A percentile compares a stretch with the other conserved stretches of the same genome.
Conservation (phyloP, 257 asterid genomes). For the Solanum bulbocastanum region DNA sequence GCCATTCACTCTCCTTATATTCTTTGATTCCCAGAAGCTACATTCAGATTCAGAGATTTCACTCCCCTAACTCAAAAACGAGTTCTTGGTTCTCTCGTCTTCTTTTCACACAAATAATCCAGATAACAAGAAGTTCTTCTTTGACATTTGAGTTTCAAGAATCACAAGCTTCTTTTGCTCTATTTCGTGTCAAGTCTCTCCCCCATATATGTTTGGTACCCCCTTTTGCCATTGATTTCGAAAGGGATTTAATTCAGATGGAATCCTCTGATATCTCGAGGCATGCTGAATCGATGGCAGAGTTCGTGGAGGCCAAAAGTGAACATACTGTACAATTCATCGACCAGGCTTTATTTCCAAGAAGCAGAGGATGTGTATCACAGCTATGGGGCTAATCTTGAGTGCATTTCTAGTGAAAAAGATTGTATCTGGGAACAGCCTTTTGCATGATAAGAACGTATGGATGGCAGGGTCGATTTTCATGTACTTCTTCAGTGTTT, state of each 20-base stretch:
- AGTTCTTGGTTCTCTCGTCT: constrained; percentile 41
- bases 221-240: constrained; percentile 36
- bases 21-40: neutral
- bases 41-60: neutral
- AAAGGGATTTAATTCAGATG: constrained; percentile 50
- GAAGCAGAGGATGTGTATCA: constrained; percentile 34
- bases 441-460: constrained; percentile 47
- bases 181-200: constrained; percentile 51
- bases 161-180: constrained; percentile 53
- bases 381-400: constrained; percentile 24
- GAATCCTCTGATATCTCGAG: constrained; percentile 50
- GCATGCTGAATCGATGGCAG: constrained; percentile 75
- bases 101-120: constrained; percentile 43
- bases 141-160: constrained; percentile 60
- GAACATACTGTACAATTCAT: constrained; percentile 22
- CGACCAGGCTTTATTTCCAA: constrained; percentile 59
- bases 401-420: constrained; percentile 46
- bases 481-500: constrained; percentile 79
- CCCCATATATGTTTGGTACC: constrained; percentile 75
- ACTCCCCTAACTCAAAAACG: neutral
- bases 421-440: constrained; percentile 43
- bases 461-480: constrained; percentile 83
- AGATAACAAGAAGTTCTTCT: constrained; percentile 22
- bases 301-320: constrained; percentile 46
- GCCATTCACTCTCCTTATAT: neutral